Percentiles rank a stretch among this genome's conserved stretches.
These are phyloP conservation scores for Endocalyx cinctus DNA, from an alignment of 2,329 filamentous ascomycete genomes.

Conservation along the genomic window DNA sequence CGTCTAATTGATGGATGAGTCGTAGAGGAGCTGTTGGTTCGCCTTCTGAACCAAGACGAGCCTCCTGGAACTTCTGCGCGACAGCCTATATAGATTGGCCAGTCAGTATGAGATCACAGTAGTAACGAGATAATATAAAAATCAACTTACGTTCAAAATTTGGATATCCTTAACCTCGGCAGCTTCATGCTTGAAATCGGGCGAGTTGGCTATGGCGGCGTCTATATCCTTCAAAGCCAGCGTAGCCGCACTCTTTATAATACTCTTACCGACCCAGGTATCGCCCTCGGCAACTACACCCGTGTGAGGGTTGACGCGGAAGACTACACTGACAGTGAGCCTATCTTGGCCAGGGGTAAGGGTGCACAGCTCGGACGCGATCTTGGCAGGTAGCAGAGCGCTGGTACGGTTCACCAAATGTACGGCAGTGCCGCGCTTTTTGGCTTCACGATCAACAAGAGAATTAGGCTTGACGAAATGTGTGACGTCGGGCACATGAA, in stretches of 20 bases:
- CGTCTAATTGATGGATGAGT: slow-evolving; percentile 87
- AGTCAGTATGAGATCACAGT: slow-evolving; percentile 20
- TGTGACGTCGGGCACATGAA: slow-evolving; percentile 91
- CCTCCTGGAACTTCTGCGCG: slow-evolving; percentile 85
- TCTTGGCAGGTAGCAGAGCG: slow-evolving; percentile 81
- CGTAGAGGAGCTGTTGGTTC: slow-evolving; percentile 80
- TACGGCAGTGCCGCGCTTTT: slow-evolving; percentile 94
- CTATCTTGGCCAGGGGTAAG: slow-evolving; percentile 83
- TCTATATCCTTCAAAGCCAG: slow-evolving; percentile 84
- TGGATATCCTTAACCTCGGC: slow-evolving; percentile 73
- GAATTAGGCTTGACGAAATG: slow-evolving; percentile 97
- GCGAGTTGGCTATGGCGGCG: slow-evolving; percentile 63
- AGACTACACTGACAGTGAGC: slow-evolving; percentile 87
- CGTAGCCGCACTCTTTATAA: slow-evolving; percentile 88
- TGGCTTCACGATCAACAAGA: slow-evolving; percentile 91
- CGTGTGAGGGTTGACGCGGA: slow-evolving; percentile 79
- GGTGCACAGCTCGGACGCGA: slow-evolving; percentile 84
- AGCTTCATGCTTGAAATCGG: slow-evolving; percentile 58
- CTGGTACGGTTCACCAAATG: slow-evolving; percentile 86
- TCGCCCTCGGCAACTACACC: slow-evolving; percentile 78
- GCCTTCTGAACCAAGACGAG: slow-evolving; percentile 74
- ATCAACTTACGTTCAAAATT: slow-evolving; percentile 61
- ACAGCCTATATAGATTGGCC: slow-evolving; percentile 57
- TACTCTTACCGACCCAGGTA: slow-evolving; percentile 87
- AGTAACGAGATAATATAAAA: not conserved